Base-by-base conservation (phyloP, 306 rosid genomes). In the Vicia villosa region DNA sequence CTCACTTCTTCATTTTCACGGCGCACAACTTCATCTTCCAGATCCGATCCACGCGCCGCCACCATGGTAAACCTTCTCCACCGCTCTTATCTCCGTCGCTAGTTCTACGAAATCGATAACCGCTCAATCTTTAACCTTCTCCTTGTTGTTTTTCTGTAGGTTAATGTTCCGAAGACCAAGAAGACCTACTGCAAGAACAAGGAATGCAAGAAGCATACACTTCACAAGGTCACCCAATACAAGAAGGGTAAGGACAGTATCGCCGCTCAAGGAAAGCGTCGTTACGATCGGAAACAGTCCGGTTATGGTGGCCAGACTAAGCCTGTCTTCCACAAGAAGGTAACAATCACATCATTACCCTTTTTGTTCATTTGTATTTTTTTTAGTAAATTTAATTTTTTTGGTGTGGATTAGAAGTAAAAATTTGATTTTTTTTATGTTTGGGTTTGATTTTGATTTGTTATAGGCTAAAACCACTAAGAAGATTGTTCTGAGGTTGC, bases 251-350 rank as follows among this genome's bases (percentile, higher is more conserved):
- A 83, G 68, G 87, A 83, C 63, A 77, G 82, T 43, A 81, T 80
- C 36, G 87, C 87, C 14, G 87, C 82, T 20, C 87, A 83, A 21
- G 87, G 87, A 0, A 83, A 83, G 65, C 83, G 87, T 1, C 87
- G 87, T 74, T 83, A 83, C 32, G 87, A 83, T 32, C 82, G 87
- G 22, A 83, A 83, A 26, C 87, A 83, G 21, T 83, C 87, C 4
- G 87, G 87, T 37, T 83, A 83, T 74, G 87, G 87, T 66, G 87
- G 87, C 3, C 87, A 83, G 60, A 83, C 87, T 8, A 83, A 83
- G 63, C 87, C 87, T 6, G 87, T 83, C n/a, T 83, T 83, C 74
- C 87, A 83, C 75, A 83, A 83, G 66, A 83, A 83, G 85, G 85
- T 83, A 10, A 24, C 10, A 3, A 9, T 10, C 3, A 17, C 28